Evolutionary conservation across 129 eudicot genomes (phyloP).

Genomic region (Cynara cardunculus): DNA sequence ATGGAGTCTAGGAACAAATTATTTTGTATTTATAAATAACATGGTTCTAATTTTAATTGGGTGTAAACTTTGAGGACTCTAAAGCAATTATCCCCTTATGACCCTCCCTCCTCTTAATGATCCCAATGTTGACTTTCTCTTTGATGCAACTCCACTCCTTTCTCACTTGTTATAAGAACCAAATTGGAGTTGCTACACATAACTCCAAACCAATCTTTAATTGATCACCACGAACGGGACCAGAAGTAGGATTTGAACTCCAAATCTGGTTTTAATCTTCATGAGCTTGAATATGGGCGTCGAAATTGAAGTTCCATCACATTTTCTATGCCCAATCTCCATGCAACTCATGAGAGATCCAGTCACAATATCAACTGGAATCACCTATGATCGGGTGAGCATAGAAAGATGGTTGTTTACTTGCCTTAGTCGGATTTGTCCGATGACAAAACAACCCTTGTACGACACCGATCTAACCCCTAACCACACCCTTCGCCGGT

Average conservation of each 20-base stretch:
- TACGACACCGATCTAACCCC: slow-evolving; percentile 51
- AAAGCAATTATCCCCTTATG: slow-evolving; percentile 22
- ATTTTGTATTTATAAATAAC: no score
- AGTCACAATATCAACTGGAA: slow-evolving; percentile 70
- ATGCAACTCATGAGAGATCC: slow-evolving; percentile 94
- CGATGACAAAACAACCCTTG: slow-evolving; percentile 66
- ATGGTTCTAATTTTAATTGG: background rate
- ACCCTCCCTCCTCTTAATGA: slow-evolving; percentile 20
- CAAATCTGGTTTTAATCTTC: background rate
- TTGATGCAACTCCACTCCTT: slow-evolving; percentile 13
- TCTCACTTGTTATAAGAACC: slow-evolving; percentile 20
- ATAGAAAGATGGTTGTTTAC: slow-evolving; percentile 69
- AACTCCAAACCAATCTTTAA: background rate
- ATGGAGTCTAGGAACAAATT: no score
- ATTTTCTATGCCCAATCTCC: slow-evolving; percentile 86
- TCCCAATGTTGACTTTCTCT: slow-evolving; percentile 49
- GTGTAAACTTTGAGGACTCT: slow-evolving; percentile 3
- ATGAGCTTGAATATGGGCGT: slow-evolving; percentile 18
- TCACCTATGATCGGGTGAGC: slow-evolving; percentile 75
- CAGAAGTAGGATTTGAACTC: slow-evolving; percentile 14
- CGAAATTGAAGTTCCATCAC: slow-evolving; percentile 62
- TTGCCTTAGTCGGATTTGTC: slow-evolving; percentile 51
- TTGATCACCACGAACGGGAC: no score
- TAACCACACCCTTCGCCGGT: slow-evolving; percentile 76
- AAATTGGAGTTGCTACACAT: background rate